phyloP scores from a whole-genome alignment of 1,139 yeast genomes.

The Lodderomyces parapsilosis region DNA sequence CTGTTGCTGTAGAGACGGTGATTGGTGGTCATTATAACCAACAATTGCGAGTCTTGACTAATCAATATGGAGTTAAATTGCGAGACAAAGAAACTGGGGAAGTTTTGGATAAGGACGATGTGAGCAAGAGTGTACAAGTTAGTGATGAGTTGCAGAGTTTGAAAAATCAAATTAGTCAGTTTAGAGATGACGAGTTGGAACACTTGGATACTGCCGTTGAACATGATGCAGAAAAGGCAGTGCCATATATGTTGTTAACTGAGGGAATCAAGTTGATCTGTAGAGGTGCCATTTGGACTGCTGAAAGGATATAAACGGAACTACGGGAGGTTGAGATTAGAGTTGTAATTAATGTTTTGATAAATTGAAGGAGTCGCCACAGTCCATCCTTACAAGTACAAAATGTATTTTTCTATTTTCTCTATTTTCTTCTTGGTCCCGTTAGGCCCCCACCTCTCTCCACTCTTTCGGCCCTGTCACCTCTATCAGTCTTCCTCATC shows the following conservation, averaged over 20 bases:
- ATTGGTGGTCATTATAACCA: constrained; percentile 95
- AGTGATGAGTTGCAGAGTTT: constrained; percentile 60
- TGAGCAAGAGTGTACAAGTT: constrained; percentile 26
- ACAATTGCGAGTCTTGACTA: constrained; percentile 74
- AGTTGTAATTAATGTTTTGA: not conserved
- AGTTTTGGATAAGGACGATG: constrained; percentile 20
- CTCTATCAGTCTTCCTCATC: constrained; percentile 17
- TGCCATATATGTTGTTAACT: constrained; percentile 84
- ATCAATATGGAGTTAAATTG: constrained; percentile 52
- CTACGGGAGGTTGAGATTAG: too few species aligned
- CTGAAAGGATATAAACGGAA: constrained; percentile 77
- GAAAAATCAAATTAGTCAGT: constrained; percentile 63
- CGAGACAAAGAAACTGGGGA: constrained; percentile 44
- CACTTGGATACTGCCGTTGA: constrained; percentile 93
- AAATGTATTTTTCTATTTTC: too few species aligned
- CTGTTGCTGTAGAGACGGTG: constrained; percentile 98
- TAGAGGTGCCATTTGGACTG: constrained; percentile 86
- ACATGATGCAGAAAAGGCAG: constrained; percentile 89
- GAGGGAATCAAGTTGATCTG: constrained; percentile 85
- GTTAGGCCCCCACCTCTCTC: not conserved
- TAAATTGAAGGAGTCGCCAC: too few species aligned
- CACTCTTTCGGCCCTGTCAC: not conserved
- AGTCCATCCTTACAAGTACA: too few species aligned
- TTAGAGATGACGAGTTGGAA: constrained; percentile 93
- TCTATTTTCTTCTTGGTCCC: constrained; percentile 1